These are phyloP conservation scores for Blastomyces parvus DNA, from an alignment of 2,329 filamentous ascomycete species.

Conservation along the genomic window DNA sequence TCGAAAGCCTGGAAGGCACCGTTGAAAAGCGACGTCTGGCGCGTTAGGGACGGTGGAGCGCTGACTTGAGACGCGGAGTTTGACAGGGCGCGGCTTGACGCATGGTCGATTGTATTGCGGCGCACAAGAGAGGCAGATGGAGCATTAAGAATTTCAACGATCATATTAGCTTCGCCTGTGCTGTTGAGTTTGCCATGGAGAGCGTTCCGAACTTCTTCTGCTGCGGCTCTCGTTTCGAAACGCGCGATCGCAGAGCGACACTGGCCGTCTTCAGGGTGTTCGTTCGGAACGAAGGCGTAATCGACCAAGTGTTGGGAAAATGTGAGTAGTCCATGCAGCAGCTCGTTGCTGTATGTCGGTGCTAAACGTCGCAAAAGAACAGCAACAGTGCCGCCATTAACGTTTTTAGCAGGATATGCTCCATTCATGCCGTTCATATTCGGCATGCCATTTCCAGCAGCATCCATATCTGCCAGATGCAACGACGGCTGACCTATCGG, in stretches of 20 bases:
- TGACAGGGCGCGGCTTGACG: slow-evolving; percentile 18
- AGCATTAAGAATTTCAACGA: slow-evolving; percentile 41
- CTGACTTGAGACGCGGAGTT: slow-evolving; percentile 15
- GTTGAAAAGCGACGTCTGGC: slow-evolving; percentile 49
- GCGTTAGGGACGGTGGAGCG: slow-evolving; percentile 30
- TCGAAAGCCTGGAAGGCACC: slow-evolving; percentile 52
- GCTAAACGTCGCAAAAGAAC: slow-evolving; percentile 53
- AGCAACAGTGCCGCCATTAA: slow-evolving; percentile 27
- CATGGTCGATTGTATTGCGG: slow-evolving; percentile 47
- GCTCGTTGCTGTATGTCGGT: slow-evolving; percentile 47
- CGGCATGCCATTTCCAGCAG: slow-evolving; percentile 27
- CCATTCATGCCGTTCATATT: slow-evolving; percentile 20
- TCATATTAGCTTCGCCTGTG: slow-evolving; percentile 51
- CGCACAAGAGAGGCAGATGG: slow-evolving; percentile 28
- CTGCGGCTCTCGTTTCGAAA: slow-evolving; percentile 48
- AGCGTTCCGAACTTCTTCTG: slow-evolving; percentile 50
- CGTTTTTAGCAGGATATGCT: slow-evolving; percentile 27
- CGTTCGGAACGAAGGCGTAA: slow-evolving; percentile 47
- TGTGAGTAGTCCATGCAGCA: slow-evolving; percentile 54
- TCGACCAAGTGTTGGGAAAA: slow-evolving; percentile 55
- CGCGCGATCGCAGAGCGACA: slow-evolving; percentile 48
- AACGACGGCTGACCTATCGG: slow-evolving; percentile 30
- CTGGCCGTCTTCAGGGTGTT: slow-evolving; percentile 47
- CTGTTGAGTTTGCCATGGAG: slow-evolving; percentile 55
- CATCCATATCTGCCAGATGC: slow-evolving; percentile 23